These are phyloP conservation scores for Aspergillus persii DNA, from an alignment of 2,329 filamentous ascomycete genomes.

Conservation along the genomic window DNA sequence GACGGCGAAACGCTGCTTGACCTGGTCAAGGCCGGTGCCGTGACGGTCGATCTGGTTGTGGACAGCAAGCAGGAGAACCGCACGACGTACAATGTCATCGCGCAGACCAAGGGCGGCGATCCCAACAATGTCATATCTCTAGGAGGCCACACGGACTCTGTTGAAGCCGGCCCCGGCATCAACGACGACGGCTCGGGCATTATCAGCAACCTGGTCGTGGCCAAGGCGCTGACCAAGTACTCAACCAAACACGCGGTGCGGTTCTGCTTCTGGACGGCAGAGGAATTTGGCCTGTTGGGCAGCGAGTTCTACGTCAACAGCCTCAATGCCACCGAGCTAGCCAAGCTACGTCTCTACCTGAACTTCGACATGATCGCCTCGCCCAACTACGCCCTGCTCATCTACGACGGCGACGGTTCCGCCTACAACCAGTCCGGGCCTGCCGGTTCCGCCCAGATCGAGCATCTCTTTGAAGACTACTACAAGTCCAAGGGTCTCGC, in stretches of 20 bases:
- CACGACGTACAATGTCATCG: slow-evolving; percentile 59
- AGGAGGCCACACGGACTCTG: slow-evolving; percentile 62
- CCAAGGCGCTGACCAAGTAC: slow-evolving; percentile 65
- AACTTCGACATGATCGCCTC: slow-evolving; percentile 71
- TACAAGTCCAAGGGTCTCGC: slow-evolving; percentile 62
- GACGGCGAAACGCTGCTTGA: slow-evolving; percentile 58
- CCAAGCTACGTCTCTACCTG: slow-evolving; percentile 65
- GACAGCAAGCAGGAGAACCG: slow-evolving; percentile 47
- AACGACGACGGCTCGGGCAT: slow-evolving; percentile 75
- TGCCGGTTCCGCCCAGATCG: slow-evolving; percentile 66
- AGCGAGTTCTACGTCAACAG: slow-evolving; percentile 56
- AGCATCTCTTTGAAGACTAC: slow-evolving; percentile 66
- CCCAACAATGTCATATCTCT: slow-evolving; percentile 58
- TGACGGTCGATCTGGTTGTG: slow-evolving; percentile 41
- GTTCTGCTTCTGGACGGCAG: slow-evolving; percentile 65
- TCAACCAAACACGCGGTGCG: slow-evolving; percentile 68
- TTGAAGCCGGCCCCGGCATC: slow-evolving; percentile 65
- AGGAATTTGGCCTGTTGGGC: slow-evolving; percentile 63
- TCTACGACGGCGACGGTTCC: slow-evolving; percentile 50
- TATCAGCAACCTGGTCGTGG: slow-evolving; percentile 59
- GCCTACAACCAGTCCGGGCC: slow-evolving; percentile 55
- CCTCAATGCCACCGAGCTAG: slow-evolving; percentile 49
- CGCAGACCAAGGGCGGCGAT: slow-evolving; percentile 58
- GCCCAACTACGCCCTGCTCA: slow-evolving; percentile 57
- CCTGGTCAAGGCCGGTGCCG: slow-evolving; percentile 47